phyloP scores from a whole-genome alignment of 768 basidiomycete genomes.

The Boletus insuetus region DNA sequence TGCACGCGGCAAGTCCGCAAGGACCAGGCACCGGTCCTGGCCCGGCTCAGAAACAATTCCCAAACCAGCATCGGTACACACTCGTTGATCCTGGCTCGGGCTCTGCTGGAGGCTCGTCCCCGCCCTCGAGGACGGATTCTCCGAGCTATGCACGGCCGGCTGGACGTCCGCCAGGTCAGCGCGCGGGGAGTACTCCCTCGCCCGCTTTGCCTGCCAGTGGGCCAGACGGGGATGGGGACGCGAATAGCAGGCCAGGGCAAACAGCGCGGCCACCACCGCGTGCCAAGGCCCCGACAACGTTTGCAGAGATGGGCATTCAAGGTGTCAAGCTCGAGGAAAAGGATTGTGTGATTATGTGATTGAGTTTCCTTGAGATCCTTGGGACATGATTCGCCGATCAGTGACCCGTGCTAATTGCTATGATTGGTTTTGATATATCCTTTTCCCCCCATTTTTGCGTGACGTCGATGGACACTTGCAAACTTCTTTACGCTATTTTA shows the following conservation, averaged over 20 bases:
- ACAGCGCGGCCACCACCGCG: background rate
- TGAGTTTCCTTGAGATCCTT: background rate
- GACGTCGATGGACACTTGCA: too few species aligned
- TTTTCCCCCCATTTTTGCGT: too few species aligned
- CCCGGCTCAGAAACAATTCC: constrained; percentile 25
- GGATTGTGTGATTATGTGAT: constrained; percentile 86
- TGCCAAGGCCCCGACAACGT: constrained; percentile 61
- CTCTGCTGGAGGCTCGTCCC: constrained; percentile 6
- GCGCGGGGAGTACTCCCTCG: constrained; percentile 18
- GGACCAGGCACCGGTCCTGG: background rate
- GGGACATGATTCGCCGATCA: background rate
- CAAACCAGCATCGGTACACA: constrained; percentile 45
- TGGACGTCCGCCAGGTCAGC: constrained; percentile 34
- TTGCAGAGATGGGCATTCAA: constrained; percentile 92
- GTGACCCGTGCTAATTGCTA: background rate
- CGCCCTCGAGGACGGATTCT: constrained; percentile 16
- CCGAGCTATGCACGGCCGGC: constrained; percentile 28
- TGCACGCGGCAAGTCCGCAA: background rate
- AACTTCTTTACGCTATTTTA: too few species aligned
- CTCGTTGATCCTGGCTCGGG: constrained; percentile 41
- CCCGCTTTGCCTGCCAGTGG: constrained; percentile 3
- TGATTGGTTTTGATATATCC: background rate
- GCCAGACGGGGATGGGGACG: background rate
- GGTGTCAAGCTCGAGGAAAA: constrained; percentile 75
- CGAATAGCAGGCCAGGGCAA: background rate